Evolutionary conservation across 257 asterid species (phyloP).

Genomic region (Paulownia fortunei): DNA sequence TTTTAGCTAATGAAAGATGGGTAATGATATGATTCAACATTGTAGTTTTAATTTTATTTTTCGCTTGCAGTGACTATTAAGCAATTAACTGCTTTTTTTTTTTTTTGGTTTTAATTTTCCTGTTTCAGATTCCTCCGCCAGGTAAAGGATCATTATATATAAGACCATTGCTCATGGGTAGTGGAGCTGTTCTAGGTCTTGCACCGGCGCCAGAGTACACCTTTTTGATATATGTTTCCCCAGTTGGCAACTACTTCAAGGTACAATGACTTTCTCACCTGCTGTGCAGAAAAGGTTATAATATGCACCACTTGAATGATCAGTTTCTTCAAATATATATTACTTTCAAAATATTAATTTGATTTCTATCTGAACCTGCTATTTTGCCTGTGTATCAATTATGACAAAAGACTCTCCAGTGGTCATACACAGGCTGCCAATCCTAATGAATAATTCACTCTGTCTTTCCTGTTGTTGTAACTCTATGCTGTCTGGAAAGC

Average conservation of each 20-base stretch:
- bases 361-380: not conserved
- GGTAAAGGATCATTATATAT: conserved; percentile 77
- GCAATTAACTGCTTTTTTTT: not conserved
- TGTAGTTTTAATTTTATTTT: not conserved
- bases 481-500: not conserved
- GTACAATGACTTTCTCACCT: conserved; percentile 29
- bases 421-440: not conserved
- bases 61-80: not conserved
- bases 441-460: not conserved
- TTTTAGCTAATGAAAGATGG: conserved; percentile 79
- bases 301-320: not conserved
- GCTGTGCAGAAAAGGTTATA: not conserved
- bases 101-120: not conserved
- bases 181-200: conserved; percentile 79
- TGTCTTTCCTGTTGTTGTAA: not conserved
- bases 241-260: conserved; percentile 80
- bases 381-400: not conserved
- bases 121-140: conserved; percentile 71
- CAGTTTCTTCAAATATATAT: not conserved
- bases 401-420: not conserved
- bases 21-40: conserved; percentile 41
- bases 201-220: conserved; percentile 86
- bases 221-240: conserved; percentile 65
- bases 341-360: not conserved
- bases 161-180: conserved; percentile 79